Conservation (phyloP, 495 filamentous ascomycete genomes). For the Xylaria curta region DNA sequence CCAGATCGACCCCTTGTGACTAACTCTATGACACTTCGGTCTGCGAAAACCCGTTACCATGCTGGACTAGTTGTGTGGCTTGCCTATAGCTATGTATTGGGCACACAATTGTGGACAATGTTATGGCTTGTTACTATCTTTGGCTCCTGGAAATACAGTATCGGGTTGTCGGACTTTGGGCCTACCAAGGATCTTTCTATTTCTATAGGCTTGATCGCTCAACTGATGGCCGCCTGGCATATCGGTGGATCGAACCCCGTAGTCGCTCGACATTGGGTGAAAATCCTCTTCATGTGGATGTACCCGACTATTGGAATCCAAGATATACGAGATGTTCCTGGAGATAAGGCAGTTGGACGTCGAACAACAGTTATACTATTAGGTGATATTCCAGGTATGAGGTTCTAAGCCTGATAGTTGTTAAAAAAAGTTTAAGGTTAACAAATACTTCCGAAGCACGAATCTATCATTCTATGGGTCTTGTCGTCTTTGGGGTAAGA, state of each 20-base stretch:
- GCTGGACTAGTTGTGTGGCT: not conserved
- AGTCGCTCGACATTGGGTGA: not conserved
- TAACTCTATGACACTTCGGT: conserved; percentile 7
- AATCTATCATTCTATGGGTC: not conserved
- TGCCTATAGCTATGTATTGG: conserved; percentile 2
- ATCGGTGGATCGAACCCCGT: not conserved
- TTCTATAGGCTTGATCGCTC: not conserved
- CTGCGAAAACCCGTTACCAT: not conserved
- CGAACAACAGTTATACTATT: conserved; percentile 3
- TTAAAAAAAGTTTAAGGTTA: not conserved
- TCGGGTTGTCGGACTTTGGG: not conserved
- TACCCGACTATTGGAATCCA: conserved; percentile 1
- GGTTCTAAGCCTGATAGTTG: not conserved
- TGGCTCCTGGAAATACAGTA: not conserved
- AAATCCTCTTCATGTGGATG: not conserved
- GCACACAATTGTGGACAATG: not conserved
- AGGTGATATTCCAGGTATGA: not conserved
- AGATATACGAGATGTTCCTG: conserved; percentile 1
- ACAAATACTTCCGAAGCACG: not conserved
- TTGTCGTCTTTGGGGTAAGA: not conserved
- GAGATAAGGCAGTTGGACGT: not conserved
- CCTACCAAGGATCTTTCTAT: not conserved
- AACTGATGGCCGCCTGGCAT: conserved; percentile 4
- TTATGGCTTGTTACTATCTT: not conserved
- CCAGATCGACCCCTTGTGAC: conserved; percentile 4